Conservation (phyloP, 768 basidiomycete species). For the Boletus sensibilis region DNA sequence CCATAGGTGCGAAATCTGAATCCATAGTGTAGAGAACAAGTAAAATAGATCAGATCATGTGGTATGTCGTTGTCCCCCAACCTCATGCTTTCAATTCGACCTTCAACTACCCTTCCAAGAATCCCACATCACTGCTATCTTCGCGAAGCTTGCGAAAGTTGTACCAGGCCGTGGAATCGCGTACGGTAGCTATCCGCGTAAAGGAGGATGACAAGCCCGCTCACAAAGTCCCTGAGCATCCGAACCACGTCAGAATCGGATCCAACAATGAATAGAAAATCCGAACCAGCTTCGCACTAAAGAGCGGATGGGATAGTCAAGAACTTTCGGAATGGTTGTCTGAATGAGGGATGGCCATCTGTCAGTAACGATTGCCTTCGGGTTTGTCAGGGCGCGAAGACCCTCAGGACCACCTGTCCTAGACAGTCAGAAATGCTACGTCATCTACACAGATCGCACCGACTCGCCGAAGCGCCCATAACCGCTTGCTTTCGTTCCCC, state of each 20-base stretch:
- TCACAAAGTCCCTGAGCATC: conserved; percentile 48
- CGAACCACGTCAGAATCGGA: background rate
- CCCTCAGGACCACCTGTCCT: conserved; percentile 86
- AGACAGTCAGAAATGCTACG: conserved; percentile 8
- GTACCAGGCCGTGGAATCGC: conserved; percentile 40
- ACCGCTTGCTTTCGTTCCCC: conserved; percentile 87
- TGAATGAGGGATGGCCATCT: conserved; percentile 81
- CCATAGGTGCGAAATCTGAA: background rate
- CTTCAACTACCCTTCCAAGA: background rate
- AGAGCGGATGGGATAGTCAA: conserved; percentile 86
- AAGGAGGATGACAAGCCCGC: conserved; percentile 46
- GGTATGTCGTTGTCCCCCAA: conserved; percentile 14
- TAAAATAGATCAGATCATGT: conserved; percentile 18
- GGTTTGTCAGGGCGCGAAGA: conserved; percentile 79
- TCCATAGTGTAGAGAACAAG: conserved; percentile 11
- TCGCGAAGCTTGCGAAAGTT: conserved; percentile 39
- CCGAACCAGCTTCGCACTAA: conserved; percentile 72
- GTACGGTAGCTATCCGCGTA: conserved; percentile 50
- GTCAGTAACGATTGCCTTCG: conserved; percentile 86
- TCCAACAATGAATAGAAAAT: background rate
- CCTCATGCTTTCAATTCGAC: background rate
- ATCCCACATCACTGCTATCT: conserved; percentile 14
- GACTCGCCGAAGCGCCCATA: conserved; percentile 87
- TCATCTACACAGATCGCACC: background rate
- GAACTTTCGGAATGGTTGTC: conserved; percentile 79